Evolutionary conservation across 2,329 filamentous ascomycete species (phyloP), one percentile per base, ranked within the genome.

Genomic region (Fusarium sororula): DNA sequence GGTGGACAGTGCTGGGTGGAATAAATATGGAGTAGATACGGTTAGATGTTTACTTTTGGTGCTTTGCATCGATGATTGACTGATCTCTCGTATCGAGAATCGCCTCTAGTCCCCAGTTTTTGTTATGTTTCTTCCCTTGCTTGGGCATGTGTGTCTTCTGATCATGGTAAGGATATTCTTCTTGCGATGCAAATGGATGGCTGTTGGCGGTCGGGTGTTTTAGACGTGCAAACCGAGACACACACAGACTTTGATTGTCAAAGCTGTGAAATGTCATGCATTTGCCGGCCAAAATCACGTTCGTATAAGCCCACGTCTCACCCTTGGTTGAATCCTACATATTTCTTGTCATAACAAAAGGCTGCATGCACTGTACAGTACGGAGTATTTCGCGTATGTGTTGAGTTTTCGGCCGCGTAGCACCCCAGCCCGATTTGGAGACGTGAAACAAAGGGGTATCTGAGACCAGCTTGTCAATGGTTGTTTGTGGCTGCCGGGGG

Each of bases 371-470:
- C 62, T 63, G 66, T 50, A 39, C 53, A 55, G 58, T 35, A 35
- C 6, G 32, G 32, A 35, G 32, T 42, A 68, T 42, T 68, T 66
- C 42, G 37, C 24, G 42, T 59, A 51, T 39, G 38, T 28, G 53
- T 72, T 72, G 62, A 62, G 38, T 62, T 55, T 55, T 67, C 51
- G 63, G 68, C 72, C 72, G 68, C 70, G 69, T 65, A 70, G 48
- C 44, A 62, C 48, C 65, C 72, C 66, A 57, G 47, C 73, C 73
- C 73, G 64, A 77, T 77, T 74, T 66, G 75, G 75, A 74, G 44
- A 72, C 65, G 56, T 77, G 75, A 77, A 77, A 77, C 75, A 71
- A 73, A 73, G 70, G 72, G 66, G 63, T 37, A 61, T 55, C 70
- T 66, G 26, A 41, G 54, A 67, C 63, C 37, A 44, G 44, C 53